Percentiles rank a stretch among this genome's conserved stretches.
Conservation (phyloP, 164 flowering plant genomes). For the Platanus orientalis region DNA sequence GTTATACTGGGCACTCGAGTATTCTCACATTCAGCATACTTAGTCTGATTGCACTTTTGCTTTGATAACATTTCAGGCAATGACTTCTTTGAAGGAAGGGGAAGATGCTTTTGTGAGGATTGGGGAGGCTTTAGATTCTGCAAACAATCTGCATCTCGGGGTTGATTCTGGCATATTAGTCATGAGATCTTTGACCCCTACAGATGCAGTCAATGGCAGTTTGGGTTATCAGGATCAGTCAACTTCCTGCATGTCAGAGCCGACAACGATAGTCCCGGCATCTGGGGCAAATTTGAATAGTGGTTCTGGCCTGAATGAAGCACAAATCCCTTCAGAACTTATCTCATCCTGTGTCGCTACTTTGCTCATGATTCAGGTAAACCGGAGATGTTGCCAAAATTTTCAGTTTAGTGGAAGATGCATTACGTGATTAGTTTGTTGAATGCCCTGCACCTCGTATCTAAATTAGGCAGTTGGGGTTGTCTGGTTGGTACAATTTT, state of each 20-base stretch:
- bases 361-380: slow-evolving; percentile 70
- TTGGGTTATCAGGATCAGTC: slow-evolving; percentile 23
- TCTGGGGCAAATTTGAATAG: slow-evolving; percentile 18
- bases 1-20: background rate
- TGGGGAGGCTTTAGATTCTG: slow-evolving; percentile 49
- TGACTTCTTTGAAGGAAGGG: slow-evolving; percentile 36
- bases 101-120: slow-evolving; percentile 33
- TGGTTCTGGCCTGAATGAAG: slow-evolving; percentile 22
- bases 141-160: slow-evolving; percentile 21
- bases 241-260: slow-evolving; percentile 20
- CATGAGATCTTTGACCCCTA: slow-evolving; percentile 16
- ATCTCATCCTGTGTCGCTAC: slow-evolving; percentile 57
- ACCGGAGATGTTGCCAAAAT: background rate
- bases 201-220: slow-evolving; percentile 17
- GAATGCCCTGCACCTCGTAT: too few relatives aligned
- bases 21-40: background rate
- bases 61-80: slow-evolving; percentile 30
- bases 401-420: background rate
- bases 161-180: slow-evolving; percentile 27
- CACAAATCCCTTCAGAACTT: slow-evolving; percentile 41
- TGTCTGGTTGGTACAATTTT: too few relatives aligned
- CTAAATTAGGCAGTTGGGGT: too few relatives aligned
- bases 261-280: slow-evolving; percentile 10
- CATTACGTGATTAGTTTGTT: background rate
- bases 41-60: background rate